Evolutionary conservation across 2,329 filamentous ascomycete species (phyloP), one percentile per base, ranked within the genome.

Genomic region (Cladorrhinum sp.): DNA sequence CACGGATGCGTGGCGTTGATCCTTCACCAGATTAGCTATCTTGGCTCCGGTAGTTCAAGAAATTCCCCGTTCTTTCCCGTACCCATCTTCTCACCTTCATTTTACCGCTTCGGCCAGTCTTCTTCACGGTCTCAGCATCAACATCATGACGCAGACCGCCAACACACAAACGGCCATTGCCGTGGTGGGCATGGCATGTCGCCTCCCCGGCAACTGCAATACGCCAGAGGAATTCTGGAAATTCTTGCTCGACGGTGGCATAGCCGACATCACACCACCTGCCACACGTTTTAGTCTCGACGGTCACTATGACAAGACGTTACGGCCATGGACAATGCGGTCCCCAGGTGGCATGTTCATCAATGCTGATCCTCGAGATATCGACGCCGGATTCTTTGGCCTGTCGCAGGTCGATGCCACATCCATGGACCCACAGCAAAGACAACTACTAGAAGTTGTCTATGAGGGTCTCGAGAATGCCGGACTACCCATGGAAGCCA

Each of bases 381-480:
- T 79, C 46, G 75, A 79, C 55, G 71, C 72, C 23, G 18, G 24
- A 0, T 76, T 75, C 56, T 77, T 77, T 64, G 65, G 67, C 52
- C 70, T 76, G 23, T 67, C 66, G 4, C 64, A 66, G 1, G 60
- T 62, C 9, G 74, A 76, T 54, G 73, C 73, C 18, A 65, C 67
- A 12, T 61, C 68, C 12, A 73, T 76, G 59, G 73, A 75, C 33
- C 72, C 72, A 0, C 71, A 74, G 36, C 71, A 74, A 20, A 64
- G 73, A 0, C 62, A 71, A 14, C 49, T 73, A n/a, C 67, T 75
- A 2, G 74, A 77, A 60, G 69, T 68, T 0, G 68, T 71, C 8
- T 77, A 75, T 55, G 73, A 77, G 57, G 69, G 67, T 2, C 59
- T 77, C 1, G 74, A 76, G 61, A 64, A 18, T 69, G 1, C 67